Conservation (phyloP, 345 rosid genomes). For the Eutrema japonicum region DNA sequence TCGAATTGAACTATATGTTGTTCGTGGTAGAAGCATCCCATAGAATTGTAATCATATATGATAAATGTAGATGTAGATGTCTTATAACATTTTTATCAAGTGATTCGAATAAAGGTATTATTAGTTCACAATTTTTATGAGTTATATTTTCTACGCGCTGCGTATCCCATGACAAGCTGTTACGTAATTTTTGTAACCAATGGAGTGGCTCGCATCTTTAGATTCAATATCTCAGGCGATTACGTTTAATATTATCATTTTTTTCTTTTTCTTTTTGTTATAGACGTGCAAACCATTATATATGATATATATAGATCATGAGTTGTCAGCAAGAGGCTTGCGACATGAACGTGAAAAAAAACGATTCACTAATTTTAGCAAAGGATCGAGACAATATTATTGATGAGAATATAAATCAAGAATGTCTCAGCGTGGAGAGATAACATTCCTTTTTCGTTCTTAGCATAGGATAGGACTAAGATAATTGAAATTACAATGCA, state of each 20-base stretch:
- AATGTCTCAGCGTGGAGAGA: no score
- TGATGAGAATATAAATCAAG: no score
- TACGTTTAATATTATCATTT: background rate
- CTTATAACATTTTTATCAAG: background rate
- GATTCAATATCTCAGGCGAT: background rate
- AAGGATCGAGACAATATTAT: no score
- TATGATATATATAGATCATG: background rate
- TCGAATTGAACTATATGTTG: background rate
- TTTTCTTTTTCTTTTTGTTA: background rate
- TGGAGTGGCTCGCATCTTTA: constrained; percentile 30
- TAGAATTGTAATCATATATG: no score
- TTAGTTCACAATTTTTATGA: background rate
- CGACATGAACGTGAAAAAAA: background rate
- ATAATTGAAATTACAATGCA: no score
- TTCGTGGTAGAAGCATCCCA: no score
- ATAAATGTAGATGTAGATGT: background rate
- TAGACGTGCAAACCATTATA: constrained; percentile 33
- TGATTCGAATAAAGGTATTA: background rate
- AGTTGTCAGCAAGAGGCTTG: background rate
- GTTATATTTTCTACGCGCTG: background rate
- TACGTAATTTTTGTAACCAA: constrained; percentile 3
- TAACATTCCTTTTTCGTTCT: no score
- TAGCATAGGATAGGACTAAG: no score
- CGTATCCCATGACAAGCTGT: background rate
- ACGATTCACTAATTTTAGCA: no score